These are phyloP conservation scores for Microthyrium microscopicum DNA, from an alignment of 2,329 filamentous ascomycete species.

Conservation along the genomic window DNA sequence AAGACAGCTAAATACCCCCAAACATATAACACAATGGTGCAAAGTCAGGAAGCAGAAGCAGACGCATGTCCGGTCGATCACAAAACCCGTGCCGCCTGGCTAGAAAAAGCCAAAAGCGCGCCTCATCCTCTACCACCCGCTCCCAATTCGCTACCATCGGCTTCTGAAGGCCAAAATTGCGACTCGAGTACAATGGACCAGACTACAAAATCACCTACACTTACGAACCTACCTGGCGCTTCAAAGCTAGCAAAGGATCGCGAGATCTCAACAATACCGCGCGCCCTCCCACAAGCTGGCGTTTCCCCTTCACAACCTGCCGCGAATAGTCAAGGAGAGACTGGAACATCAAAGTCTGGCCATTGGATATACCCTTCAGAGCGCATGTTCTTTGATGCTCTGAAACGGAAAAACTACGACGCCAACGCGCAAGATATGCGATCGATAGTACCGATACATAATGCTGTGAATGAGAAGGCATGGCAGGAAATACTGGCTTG, in stretches of 20 bases:
- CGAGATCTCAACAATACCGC: constrained; percentile 60
- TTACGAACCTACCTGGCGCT: constrained; percentile 16
- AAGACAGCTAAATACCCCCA: no score
- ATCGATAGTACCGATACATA: constrained; percentile 91
- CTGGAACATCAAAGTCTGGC: constrained; percentile 45
- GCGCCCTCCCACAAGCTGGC: constrained; percentile 24
- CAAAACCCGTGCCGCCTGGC: constrained; percentile 75
- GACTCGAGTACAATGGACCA: constrained; percentile 22
- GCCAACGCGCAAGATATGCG: constrained; percentile 61
- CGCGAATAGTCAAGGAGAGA: constrained; percentile 66
- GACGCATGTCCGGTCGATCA: constrained; percentile 74
- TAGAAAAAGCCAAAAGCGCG: constrained; percentile 46
- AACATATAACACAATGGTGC: no score
- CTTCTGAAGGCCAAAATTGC: constrained; percentile 17
- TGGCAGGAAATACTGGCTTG: constrained; percentile 85
- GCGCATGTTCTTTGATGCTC: constrained; percentile 94
- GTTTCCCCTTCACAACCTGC: constrained; percentile 20
- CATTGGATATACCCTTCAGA: constrained; percentile 98
- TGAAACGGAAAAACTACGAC: constrained; percentile 76
- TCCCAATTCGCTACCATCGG: constrained; percentile 1
- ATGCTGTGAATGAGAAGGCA: constrained; percentile 92
- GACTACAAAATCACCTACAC: constrained; percentile 13
- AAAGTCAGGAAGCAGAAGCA: constrained; percentile 18
- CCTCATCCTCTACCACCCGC: constrained; percentile 12
- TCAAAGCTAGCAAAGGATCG: constrained; percentile 45